Base-by-base conservation (phyloP, 495 filamentous ascomycete genomes). In the Cercophora newfieldiana region DNA sequence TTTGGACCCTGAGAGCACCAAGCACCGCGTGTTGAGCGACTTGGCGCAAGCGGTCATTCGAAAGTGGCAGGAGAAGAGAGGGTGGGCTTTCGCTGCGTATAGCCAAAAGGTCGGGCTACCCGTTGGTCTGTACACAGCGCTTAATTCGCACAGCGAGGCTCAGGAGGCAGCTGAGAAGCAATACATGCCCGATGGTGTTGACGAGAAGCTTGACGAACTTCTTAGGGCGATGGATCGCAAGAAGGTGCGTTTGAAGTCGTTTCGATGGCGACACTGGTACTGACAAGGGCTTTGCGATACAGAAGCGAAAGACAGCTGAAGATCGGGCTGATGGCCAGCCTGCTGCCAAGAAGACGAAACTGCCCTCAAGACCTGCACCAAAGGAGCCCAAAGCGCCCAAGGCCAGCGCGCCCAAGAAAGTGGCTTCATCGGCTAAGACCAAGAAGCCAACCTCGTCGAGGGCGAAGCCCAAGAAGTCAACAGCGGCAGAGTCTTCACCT, bases 11-110 rank as follows among this genome's bases (percentile, higher is more conserved):
- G 72, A 82, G 67, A 86, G 85, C 64, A 86, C 90, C 64, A 88
- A 89, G 55, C 85, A 98, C 25, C 96, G 97, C 70, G 87, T 92
- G 18, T 78, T 98, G n/a, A 91, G 90, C 56, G 95, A 99, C 70
- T 83, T 99, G 14, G 89, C 94, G 0, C 91, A 96, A 77, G 84
- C 88, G 1, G 83, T 93, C 50, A 90, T 98, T 66, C 83, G 91
- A 44, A 88, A 87, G 66, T 99, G 90, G 81, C 91, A 94, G 71
- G 90, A 91, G 60, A 82, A 86, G 66, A 88, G 89, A 53, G 88
- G 88, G 57, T 92, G 91, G 84, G 85, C 81, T 48, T 88, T 98
- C 68, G 89, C 93, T 70, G 89, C 89, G 5, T 94, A 90, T 74
- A 88, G 93, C 0, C 88, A 85, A 18, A 97, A 96, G 75, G 82